Base-by-base conservation (phyloP, 2,329 filamentous ascomycete species). In the Fusarium graminum region DNA sequence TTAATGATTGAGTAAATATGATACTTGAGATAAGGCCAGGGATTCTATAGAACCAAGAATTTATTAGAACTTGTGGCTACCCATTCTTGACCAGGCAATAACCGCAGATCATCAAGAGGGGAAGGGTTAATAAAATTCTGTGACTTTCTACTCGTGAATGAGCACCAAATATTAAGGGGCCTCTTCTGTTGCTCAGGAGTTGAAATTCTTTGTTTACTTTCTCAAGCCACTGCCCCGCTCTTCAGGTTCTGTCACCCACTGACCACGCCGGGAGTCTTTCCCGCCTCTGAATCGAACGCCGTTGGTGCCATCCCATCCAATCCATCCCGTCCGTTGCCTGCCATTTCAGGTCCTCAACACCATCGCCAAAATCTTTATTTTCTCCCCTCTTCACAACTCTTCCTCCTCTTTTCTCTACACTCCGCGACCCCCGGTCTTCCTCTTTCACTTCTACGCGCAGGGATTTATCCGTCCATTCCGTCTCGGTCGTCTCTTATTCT, bases 121-220 rank as follows among this genome's bases (percentile, higher is more conserved):
- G 4, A 54, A 43, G n/a, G 22, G 25, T 16, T 45, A 46, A 7
- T n/a, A n/a, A 16, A 36, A 44, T 38, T 26, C 6, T 49, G 40
- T 29, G 29, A 17, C 39, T 54, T 25, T 17, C 32, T 19, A 29
- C 42, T 60, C 10, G 44, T 40, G 6, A 43, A 30, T 29, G 26
- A 26, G 36, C 41, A 32, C 49, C 16, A 28, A 22, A 38, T 29
- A 29, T 29, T 29, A 8, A 29, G 28, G 16, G 30, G 34, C n/a
- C n/a, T 16, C 34, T 36, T 8, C 16, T 59, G 55, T 64, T 65
- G 64, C 51, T 53, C 28, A 26, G 65, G 54, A 50, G 40, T 46
- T 42, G 17, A n/a, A 46, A 52, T 52, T 29, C 51, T 71, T 72
- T 72, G 69, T 72, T 72, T 72, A 72, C 70, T 68, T 67, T 62